Conservation (phyloP, 768 basidiomycete genomes). For the Rhodocollybia butyracea region DNA sequence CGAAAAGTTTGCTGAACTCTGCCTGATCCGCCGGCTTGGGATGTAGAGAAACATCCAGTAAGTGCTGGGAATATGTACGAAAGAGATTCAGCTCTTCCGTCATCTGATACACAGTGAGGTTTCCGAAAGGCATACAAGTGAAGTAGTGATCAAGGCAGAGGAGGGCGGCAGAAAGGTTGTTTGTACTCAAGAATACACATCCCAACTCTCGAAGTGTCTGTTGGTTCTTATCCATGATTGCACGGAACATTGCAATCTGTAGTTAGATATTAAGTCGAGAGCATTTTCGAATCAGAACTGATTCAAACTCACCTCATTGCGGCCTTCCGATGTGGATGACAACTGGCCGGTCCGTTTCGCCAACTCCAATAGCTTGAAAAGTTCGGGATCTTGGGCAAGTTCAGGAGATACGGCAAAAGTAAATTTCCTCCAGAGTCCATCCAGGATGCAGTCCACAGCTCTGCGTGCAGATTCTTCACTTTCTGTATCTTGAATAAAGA, state of each 20-base stretch:
- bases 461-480: slow-evolving; percentile 23
- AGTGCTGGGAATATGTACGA: slow-evolving; percentile 27
- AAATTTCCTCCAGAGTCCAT: slow-evolving; percentile 41
- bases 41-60: slow-evolving; percentile 25
- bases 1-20: slow-evolving; percentile 31
- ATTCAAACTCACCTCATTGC: slow-evolving; percentile 7
- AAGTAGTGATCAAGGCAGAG: slow-evolving; percentile 45
- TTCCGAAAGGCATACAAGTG: slow-evolving; percentile 20
- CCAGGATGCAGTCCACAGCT: slow-evolving; percentile 37
- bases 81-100: slow-evolving; percentile 30
- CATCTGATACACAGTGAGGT: slow-evolving; percentile 22
- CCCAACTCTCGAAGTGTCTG: slow-evolving; percentile 28
- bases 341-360: slow-evolving; percentile 14
- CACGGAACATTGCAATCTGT: slow-evolving; percentile 21
- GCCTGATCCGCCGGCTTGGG: slow-evolving; percentile 21
- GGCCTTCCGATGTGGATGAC: not conserved
- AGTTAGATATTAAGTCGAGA: not conserved
- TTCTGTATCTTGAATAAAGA: slow-evolving; percentile 39
- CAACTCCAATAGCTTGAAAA: slow-evolving; percentile 23
- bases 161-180: slow-evolving; percentile 30
- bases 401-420: slow-evolving; percentile 32
- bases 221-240: slow-evolving; percentile 23
- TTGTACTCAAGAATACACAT: slow-evolving; percentile 22
- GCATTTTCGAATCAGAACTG: not conserved
- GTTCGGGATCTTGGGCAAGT: slow-evolving; percentile 9